Evolutionary conservation across 192 early-diverging fungal genomes (phyloP), one percentile per base, ranked within the genome.

Genomic region (Spizellomyces punctatus): DNA sequence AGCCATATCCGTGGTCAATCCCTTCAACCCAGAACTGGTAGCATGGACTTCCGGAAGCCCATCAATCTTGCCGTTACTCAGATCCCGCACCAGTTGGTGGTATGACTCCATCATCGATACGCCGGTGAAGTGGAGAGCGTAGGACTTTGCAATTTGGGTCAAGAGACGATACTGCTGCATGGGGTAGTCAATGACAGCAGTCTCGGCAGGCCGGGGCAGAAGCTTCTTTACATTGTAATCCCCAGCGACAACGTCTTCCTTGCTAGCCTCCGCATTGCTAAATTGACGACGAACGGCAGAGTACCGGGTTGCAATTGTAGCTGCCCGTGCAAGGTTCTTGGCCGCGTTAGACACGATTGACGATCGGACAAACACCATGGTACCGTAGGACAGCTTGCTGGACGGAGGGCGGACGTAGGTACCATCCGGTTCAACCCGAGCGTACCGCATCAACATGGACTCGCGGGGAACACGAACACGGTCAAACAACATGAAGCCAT

Each of bases 401-500:
- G 83, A 80, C 46, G 90, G 86, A 14, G 94, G 94, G 19, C 86
- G 87, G 71, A 79, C 72, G 67, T 92, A 92, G 64, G 84, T 82
- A 19, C 93, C 94, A 17, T 85, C 81, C 10, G 82, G 71, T 68
- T 87, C 84, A 9, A 96, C 89, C 47, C 77, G 78, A 58, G 92
- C 88, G 76, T 88, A 92, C 47, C 90, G 86, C 68, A 89, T 84
- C 64, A 96, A 76, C 78, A 96, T 89, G 66, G 91, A 85, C 70
- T 88, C 78, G 49, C 87, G 91, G 19, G 94, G 92, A 70, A 93
- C 88, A 44, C 90, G 91, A 71, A 89, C 88, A 63, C 88, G 88
- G 65, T 94, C 88, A 69, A 95, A 92, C 76, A 91, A 78, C 66
- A 95, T 81, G 77, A 90, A 93, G 56, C 94, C 94, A 70, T 94